Percentiles rank a stretch among this genome's conserved stretches.
These are phyloP conservation scores for Fusarium compactum DNA, from an alignment of 2,329 filamentous ascomycete genomes.

Conservation along the genomic window DNA sequence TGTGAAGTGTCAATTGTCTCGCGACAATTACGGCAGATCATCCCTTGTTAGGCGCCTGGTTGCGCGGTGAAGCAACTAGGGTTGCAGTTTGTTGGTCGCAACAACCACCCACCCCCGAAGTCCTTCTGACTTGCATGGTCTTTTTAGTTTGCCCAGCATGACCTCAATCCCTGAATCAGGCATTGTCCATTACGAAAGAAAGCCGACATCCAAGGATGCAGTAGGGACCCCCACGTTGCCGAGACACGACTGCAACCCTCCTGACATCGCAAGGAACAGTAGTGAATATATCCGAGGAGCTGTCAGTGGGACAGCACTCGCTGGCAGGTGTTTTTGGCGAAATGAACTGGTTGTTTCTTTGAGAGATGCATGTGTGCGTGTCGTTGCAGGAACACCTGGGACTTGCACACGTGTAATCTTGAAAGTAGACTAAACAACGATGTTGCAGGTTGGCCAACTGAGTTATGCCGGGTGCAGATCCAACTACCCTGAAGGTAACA, in stretches of 20 bases:
- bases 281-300: constrained; percentile 14
- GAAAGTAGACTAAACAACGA: constrained; percentile 1
- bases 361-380: constrained; percentile 20
- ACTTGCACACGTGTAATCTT: constrained; percentile 36
- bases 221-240: constrained; percentile 43
- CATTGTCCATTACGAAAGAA: constrained; percentile 37
- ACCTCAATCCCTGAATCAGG: constrained; percentile 43
- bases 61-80: constrained; percentile 4
- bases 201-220: constrained; percentile 20
- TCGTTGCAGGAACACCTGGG: constrained; percentile 25
- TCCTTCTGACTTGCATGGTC: constrained; percentile 47
- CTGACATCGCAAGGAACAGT: constrained; percentile 13
- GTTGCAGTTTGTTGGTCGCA: constrained; percentile 11
- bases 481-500: constrained; percentile 40
- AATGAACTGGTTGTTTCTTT: constrained; percentile 5
- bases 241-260: constrained; percentile 41
- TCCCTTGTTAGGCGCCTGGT: constrained; percentile 32
- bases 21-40: constrained; percentile 40
- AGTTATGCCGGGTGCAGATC: constrained; percentile 19
- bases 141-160: constrained; percentile 32
- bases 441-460: constrained; percentile 10
- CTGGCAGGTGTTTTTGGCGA: background rate
- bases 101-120: constrained; percentile 38
- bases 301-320: background rate
- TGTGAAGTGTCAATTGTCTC: constrained; percentile 42